Base-by-base conservation (phyloP, 2,329 filamentous ascomycete genomes). In the Curvularia verruculosa region DNA sequence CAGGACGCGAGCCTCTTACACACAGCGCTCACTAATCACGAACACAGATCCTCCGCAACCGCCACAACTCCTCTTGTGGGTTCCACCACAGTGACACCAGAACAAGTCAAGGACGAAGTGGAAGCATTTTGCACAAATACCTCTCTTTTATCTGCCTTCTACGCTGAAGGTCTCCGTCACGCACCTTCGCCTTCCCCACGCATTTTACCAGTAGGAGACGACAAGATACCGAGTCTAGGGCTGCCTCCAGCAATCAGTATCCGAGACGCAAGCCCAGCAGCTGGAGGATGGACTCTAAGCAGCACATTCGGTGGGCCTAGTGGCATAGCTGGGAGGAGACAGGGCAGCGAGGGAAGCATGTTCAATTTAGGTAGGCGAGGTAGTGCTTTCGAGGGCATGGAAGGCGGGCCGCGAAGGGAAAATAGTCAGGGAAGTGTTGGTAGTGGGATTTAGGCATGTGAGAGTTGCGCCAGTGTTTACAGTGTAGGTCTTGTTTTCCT, bases 31-130 rank as follows among this genome's bases (percentile, higher is more conserved):
- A 63, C 70, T 1, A 54, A 73, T 24, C 66, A 73, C 31, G 66
- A 73, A 12, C 9, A 18, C 0, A 69, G 60, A 43, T 57, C 64
- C 0, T 46, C 58, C 8, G 49, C 63, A 19, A 47, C 58, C 1
- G 41, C 56, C 2, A 49, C 60, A 18, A 41, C 55, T 49, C 18
- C 54, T 3, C 49, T 64, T 49, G 46, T 52, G 48, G 36, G 49
- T 5, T 2, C 45, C 6, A 26, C 54, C 9, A 47, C 44, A 37
- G 60, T 67, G 36, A 70, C 67, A 3, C 71, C 74, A 1, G 80
- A 82, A 52, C 71, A 75, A 39, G 75, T 83, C 50, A 77, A 79
- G 56, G 76, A 78, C 28, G 74, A 78, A 26, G 66, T 83, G 28
- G 78, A 80, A 61, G 66, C 67, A 0, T 80, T 82, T 54, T 83